Conservation (phyloP, 2,329 filamentous ascomycete species). For the Neonectria hederae region DNA sequence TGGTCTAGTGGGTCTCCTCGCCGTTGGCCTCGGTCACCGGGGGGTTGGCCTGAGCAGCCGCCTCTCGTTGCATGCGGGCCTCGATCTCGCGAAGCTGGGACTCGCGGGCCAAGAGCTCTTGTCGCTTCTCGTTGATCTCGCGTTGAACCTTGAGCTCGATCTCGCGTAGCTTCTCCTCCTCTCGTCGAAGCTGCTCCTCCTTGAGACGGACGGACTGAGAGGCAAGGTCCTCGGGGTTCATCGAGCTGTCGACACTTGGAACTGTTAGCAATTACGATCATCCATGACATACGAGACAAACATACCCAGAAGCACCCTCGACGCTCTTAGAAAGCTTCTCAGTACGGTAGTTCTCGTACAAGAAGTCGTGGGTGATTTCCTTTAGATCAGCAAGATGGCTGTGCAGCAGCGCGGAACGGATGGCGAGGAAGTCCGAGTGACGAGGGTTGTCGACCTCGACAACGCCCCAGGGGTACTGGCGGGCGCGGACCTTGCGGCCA, state of each 20-base stretch:
- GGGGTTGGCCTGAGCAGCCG: slow-evolving; percentile 61
- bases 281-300: slow-evolving; percentile 45
- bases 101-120: slow-evolving; percentile 96
- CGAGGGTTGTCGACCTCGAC: slow-evolving; percentile 99
- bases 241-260: slow-evolving; percentile 74
- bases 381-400: slow-evolving; percentile 98
- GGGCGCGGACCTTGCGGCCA: slow-evolving; percentile 88
- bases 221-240: slow-evolving; percentile 97
- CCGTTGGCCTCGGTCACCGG: slow-evolving; percentile 61
- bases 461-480: slow-evolving; percentile 99
- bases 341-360: slow-evolving; percentile 99
- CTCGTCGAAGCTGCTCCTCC: slow-evolving; percentile 98
- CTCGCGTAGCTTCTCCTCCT: slow-evolving; percentile 99
- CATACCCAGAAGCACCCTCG: slow-evolving; percentile 88
- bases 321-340: slow-evolving; percentile 99
- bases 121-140: slow-evolving; percentile 99
- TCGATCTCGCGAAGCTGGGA: slow-evolving; percentile 99
- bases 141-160: slow-evolving; percentile 99
- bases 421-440: slow-evolving; percentile 97
- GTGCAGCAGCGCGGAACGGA: slow-evolving; percentile 94
- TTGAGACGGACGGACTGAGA: slow-evolving; percentile 98
- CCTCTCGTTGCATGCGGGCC: slow-evolving; percentile 93
- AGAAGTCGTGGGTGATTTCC: slow-evolving; percentile 99
- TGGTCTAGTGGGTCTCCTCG: slow-evolving; percentile 61
- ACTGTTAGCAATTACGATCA: slow-evolving; percentile 44